Conservation (phyloP, 2,329 filamentous ascomycete species). For the Alternaria metachromatica region DNA sequence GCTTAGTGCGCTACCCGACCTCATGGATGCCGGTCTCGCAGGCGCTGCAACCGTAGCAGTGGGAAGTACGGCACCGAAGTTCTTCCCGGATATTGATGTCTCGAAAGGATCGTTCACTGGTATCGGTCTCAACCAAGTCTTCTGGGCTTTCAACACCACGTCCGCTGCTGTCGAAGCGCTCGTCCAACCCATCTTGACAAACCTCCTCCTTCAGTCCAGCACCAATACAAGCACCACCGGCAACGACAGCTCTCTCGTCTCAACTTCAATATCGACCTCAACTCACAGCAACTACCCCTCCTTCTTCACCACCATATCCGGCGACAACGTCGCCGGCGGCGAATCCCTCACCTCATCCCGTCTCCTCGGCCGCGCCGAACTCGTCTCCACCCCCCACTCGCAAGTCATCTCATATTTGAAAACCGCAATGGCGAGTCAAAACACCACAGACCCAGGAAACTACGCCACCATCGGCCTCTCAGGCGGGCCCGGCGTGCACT, state of each 20-base stretch:
- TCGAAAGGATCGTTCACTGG: slow-evolving; percentile 6
- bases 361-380: slow-evolving; percentile 34
- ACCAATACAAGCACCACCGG: not conserved
- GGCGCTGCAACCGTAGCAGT: not conserved
- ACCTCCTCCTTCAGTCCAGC: not conserved
- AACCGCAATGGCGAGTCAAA: slow-evolving; percentile 20
- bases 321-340: slow-evolving; percentile 25
- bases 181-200: slow-evolving; percentile 6
- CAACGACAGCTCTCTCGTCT: not conserved
- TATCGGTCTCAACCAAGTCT: slow-evolving; percentile 19
- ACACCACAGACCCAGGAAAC: slow-evolving; percentile 22
- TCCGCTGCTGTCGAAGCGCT: slow-evolving; percentile 17
- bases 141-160: slow-evolving; percentile 34
- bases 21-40: not conserved
- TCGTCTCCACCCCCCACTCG: slow-evolving; percentile 15
- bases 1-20: not conserved
- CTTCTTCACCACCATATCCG: slow-evolving; percentile 29
- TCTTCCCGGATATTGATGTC: not conserved
- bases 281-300: slow-evolving; percentile 7
- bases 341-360: slow-evolving; percentile 35
- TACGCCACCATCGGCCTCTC: slow-evolving; percentile 35
- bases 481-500: slow-evolving; percentile 37
- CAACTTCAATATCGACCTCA: not conserved
- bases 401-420: slow-evolving; percentile 14
- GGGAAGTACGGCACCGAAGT: not conserved